These are phyloP conservation scores for Phytophthora tentaculata DNA, from an alignment of 352 stramenopile genomes.

Conservation along the genomic window DNA sequence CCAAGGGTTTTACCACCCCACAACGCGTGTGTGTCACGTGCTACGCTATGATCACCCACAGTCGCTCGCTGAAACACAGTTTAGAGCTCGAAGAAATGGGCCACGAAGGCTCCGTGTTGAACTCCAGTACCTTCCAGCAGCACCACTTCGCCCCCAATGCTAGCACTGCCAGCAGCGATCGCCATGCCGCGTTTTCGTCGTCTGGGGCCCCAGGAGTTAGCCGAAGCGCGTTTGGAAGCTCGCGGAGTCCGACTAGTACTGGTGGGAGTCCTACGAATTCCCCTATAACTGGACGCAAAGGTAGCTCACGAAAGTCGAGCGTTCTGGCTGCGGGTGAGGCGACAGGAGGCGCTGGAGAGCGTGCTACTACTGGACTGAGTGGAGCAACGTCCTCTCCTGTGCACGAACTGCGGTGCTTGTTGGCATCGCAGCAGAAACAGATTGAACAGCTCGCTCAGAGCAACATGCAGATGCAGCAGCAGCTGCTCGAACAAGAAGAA, in stretches of 20 bases:
- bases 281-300: slow-evolving; percentile 16
- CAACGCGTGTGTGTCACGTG: slow-evolving; percentile 84
- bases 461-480: slow-evolving; percentile 85
- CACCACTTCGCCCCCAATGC: slow-evolving; percentile 33
- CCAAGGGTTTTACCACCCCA: slow-evolving; percentile 77
- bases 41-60: slow-evolving; percentile 73
- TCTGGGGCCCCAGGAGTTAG: neutral
- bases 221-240: slow-evolving; percentile 17
- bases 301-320: slow-evolving; percentile 24
- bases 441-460: slow-evolving; percentile 75
- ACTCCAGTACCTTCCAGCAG: slow-evolving; percentile 34
- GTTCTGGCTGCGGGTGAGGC: slow-evolving; percentile 41
- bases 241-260: slow-evolving; percentile 23
- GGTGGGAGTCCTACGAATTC: slow-evolving; percentile 27
- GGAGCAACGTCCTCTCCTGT: slow-evolving; percentile 45
- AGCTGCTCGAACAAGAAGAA: slow-evolving; percentile 82
- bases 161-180: slow-evolving; percentile 2
- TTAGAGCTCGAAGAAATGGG: slow-evolving; percentile 38
- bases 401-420: slow-evolving; percentile 57
- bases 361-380: slow-evolving; percentile 33
- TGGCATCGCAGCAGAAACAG: slow-evolving; percentile 69
- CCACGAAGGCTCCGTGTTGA: slow-evolving; percentile 28
- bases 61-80: slow-evolving; percentile 41
- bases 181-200: slow-evolving; percentile 17
- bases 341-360: slow-evolving; percentile 39